Evolutionary conservation across 305 asterid species (phyloP), one percentile per base, ranked within the genome.

Genomic region (Stenogyne calaminthoides): DNA sequence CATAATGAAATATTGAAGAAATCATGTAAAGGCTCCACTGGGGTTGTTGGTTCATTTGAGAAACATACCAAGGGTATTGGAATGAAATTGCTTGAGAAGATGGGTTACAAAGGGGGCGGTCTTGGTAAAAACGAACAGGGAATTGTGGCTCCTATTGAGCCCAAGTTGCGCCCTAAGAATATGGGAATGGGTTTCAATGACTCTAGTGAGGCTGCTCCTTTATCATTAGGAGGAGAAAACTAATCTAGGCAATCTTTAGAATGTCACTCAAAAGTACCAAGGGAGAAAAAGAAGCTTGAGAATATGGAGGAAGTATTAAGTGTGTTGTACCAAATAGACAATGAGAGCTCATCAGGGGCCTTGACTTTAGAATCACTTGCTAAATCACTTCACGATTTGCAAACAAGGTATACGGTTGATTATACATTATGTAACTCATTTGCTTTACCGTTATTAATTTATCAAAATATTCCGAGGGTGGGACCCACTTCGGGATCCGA

Each of bases 31-130:
- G 54, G 80, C 58, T 77, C 85, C 0, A 83, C 79, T 63, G 86
- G 85, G 46, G 91, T 90, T 25, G 96, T n/a, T n/a, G n/a, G 98
- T 76, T 39, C 73, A 6, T 91, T 91, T 64, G 97, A 91, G 79
- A 85, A 84, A 85, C 86, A 88, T 69, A 88, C 96, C 6, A 88
- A 84, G 70, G 97, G 98, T 20, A 86, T 90, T 71, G 97, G 98
- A 71, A 3, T 67, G 89, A 90, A 80, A 78, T 76, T 94, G 84
- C 88, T 94, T 51, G 95, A 82, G 84, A 90, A 85, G 87, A 94
- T 94, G 99, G 98, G 99, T 18, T 92, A 92, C 71, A 86, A 68
- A 79, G 99, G 99, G 69, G 98, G 98, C 25, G 98, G 98, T 27
- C 89, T 94, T 71, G 99, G 99, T 60, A 94, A 84, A 83, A 87